Evolutionary conservation across 2,329 filamentous ascomycete species (phyloP).

Genomic region (Didymella glomerata): DNA sequence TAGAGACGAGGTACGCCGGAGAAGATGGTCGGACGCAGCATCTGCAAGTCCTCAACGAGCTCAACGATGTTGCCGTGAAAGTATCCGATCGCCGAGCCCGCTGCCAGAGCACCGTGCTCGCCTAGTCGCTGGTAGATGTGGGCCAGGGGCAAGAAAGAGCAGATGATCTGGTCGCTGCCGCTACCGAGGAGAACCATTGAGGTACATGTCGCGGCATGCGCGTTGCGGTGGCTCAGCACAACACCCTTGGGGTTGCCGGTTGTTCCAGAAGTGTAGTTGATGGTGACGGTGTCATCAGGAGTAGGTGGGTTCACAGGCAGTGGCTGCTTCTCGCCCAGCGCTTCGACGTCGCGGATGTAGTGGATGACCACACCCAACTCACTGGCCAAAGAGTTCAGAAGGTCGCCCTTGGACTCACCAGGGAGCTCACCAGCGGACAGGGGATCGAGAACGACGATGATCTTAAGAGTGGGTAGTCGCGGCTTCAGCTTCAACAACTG

Average conservation of each 20-base stretch:
- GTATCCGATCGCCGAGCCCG: constrained; percentile 81
- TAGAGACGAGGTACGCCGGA: constrained; percentile 90
- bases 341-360: constrained; percentile 82
- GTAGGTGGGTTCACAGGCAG: constrained; percentile 75
- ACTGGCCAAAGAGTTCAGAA: constrained; percentile 78
- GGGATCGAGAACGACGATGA: constrained; percentile 87
- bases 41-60: constrained; percentile 89
- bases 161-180: constrained; percentile 68
- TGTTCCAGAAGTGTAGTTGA: constrained; percentile 90
- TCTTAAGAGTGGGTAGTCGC: constrained; percentile 80
- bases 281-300: constrained; percentile 81
- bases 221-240: constrained; percentile 80
- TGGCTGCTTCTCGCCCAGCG: constrained; percentile 75
- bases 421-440: constrained; percentile 80
- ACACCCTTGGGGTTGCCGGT: constrained; percentile 86
- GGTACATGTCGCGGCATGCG: constrained; percentile 74
- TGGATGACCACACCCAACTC: constrained; percentile 80
- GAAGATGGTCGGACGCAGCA: constrained; percentile 82
- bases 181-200: constrained; percentile 64
- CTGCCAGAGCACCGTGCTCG: constrained; percentile 77
- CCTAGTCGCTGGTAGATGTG: constrained; percentile 91
- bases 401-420: constrained; percentile 78
- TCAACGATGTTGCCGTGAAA: constrained; percentile 91
- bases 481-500: constrained; percentile 80
- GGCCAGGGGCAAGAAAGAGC: constrained; percentile 91